Evolutionary conservation across 345 rosid genomes (phyloP), one percentile per base, ranked within the genome.

Genomic region (Chamaenerion angustifolium): DNA sequence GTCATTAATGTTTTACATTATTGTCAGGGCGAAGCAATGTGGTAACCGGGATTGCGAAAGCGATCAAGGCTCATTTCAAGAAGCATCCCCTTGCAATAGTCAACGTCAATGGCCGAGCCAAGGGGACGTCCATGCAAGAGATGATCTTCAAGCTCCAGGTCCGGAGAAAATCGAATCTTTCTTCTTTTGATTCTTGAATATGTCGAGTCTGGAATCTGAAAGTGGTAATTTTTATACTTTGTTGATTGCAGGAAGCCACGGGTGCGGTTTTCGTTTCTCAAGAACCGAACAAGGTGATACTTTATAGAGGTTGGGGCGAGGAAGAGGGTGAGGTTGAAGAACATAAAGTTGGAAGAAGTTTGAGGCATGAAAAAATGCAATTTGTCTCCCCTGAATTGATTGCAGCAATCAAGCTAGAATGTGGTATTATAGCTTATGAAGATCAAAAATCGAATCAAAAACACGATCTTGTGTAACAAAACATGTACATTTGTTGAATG

Each of bases 161-260:
- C 25, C 25, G 3, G 25, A 21, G 4, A 21, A 21, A 21, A 21
- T 4, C 25, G 0, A 21, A 21, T 21, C 25, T 21, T 21, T 21
- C 25, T 21, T 21, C 3, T 21, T 21, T 21, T 21, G 25, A 4
- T 21, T 21, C 25, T 21, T 21, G 25, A 21, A 21, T 21, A 21
- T 21, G 25, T 21, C 25, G 25, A 21, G 25, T 21, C 25, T 21
- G 2, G 25, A 21, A 21, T 21, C 25, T 21, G 25, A 4, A 21
- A n/a, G n/a, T n/a, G 25, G 25, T 21, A 21, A 21, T 21, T 21
- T 21, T 21, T 21, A 4, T 90, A 50, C n/a, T n/a, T n/a, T n/a
- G n/a, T n/a, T n/a, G n/a, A n/a, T n/a, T n/a, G n/a, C 78, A 90
- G 95, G 78, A 86, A 83, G 89, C 77, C 43, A 90, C 95, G 7